Percentiles rank a stretch among this genome's conserved stretches.
These are phyloP conservation scores for Apostasia shenzhenica DNA, from an alignment of 106 monocot genomes.

Conservation along the genomic window DNA sequence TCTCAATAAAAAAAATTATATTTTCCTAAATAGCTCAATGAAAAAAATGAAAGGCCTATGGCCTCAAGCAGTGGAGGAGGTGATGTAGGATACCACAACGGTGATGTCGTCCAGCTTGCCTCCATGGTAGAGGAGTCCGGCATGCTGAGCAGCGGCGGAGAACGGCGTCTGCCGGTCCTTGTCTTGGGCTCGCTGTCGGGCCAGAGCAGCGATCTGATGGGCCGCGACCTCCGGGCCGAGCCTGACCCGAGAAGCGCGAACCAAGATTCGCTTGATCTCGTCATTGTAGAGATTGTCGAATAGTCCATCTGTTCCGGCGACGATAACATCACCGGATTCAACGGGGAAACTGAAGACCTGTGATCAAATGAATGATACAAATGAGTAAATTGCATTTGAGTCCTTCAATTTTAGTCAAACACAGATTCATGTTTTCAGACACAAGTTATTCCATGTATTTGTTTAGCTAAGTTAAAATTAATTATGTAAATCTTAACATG, in stretches of 20 bases:
- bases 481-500: too few relatives aligned
- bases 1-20: too few relatives aligned
- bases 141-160: conserved; percentile 6
- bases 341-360: conserved; percentile 10
- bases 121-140: conserved; percentile 7
- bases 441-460: too few relatives aligned
- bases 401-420: too few relatives aligned
- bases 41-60: too few relatives aligned
- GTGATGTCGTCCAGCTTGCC: conserved; percentile 11
- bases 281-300: conserved; percentile 9
- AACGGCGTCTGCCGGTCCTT: conserved; percentile 13
- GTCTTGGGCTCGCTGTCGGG: conserved; percentile 15
- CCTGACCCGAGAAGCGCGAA: conserved; percentile 1
- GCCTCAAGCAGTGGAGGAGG: not conserved
- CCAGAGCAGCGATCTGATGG: conserved; percentile 9
- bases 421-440: too few relatives aligned
- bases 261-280: conserved; percentile 1
- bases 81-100: conserved; percentile 5
- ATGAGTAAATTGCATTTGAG: too few relatives aligned
- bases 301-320: conserved; percentile 12
- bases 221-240: conserved; percentile 6
- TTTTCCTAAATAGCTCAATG: too few relatives aligned
- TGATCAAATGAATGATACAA: not conserved
- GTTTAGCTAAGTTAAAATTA: too few relatives aligned
- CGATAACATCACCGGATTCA: conserved; percentile 6